Conservation (phyloP, 2,329 filamentous ascomycete genomes). For the Verticillium dahliae region DNA sequence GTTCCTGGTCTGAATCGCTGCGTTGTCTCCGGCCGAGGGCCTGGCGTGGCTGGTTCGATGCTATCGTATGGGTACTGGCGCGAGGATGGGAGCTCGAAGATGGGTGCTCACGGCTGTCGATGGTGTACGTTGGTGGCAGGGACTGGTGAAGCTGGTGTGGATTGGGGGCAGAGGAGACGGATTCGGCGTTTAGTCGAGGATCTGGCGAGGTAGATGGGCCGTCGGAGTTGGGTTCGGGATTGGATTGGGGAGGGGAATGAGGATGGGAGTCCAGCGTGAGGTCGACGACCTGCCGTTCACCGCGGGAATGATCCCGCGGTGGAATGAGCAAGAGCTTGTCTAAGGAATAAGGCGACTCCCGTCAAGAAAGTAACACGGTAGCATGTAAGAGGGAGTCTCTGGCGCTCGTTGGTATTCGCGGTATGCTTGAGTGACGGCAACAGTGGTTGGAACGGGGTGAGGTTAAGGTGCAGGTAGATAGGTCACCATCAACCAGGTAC, state of each 20-base stretch:
- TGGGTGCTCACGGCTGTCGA: not conserved
- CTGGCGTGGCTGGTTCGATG: constrained; percentile 24
- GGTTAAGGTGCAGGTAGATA: not conserved
- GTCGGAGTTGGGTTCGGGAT: constrained; percentile 47
- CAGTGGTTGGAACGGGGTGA: not conserved
- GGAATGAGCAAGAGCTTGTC: constrained; percentile 1
- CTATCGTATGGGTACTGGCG: constrained; percentile 26
- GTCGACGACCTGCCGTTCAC: constrained; percentile 15
- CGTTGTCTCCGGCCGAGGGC: constrained; percentile 52
- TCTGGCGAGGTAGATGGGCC: constrained; percentile 36
- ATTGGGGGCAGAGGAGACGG: constrained; percentile 35
- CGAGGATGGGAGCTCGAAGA: not conserved
- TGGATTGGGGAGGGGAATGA: constrained; percentile 20
- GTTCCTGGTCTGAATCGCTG: constrained; percentile 31
- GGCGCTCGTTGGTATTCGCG: not conserved
- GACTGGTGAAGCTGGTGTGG: constrained; percentile 15
- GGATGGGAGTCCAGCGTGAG: constrained; percentile 33
- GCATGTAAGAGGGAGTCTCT: not conserved
- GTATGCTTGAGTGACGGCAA: not conserved
- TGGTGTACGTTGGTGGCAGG: not conserved
- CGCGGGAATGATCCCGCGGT: constrained; percentile 31
- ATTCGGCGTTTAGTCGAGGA: constrained; percentile 39
- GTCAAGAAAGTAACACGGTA: not conserved
- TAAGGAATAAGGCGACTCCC: not conserved
- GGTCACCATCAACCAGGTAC: not conserved